A percentile compares a stretch with the other conserved stretches of the same genome.
phyloP scores from a whole-genome alignment of 148 eudicot species.

The Vaccinium vitisidaea region DNA sequence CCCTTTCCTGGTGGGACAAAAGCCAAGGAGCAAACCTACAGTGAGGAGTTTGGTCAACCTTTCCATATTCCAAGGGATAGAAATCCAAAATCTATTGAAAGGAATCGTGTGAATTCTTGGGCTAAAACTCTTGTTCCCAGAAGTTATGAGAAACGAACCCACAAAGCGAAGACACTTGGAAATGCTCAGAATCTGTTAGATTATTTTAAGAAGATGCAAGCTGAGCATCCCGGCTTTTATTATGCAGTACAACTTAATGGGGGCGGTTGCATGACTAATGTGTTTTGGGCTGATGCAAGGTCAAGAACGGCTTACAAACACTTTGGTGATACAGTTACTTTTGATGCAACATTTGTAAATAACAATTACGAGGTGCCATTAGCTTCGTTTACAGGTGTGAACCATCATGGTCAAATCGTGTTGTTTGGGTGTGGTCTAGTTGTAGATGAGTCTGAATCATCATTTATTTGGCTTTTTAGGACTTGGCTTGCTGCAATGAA shows the following conservation, averaged over 20 bases:
- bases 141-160: neutral
- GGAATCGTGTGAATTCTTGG: slow-evolving; percentile 20
- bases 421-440: slow-evolving; percentile 85
- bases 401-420: slow-evolving; percentile 84
- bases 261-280: slow-evolving; percentile 74
- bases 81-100: slow-evolving; percentile 36
- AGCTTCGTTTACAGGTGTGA: slow-evolving; percentile 84
- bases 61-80: slow-evolving; percentile 55
- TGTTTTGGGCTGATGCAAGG: slow-evolving; percentile 92
- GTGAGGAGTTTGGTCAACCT: neutral
- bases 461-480: slow-evolving; percentile 76
- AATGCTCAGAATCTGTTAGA: slow-evolving; percentile 88
- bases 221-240: slow-evolving; percentile 89
- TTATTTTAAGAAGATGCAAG: slow-evolving; percentile 89
- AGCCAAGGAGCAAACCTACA: slow-evolving; percentile 3
- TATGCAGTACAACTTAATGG: slow-evolving; percentile 91
- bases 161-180: slow-evolving; percentile 54
- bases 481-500: slow-evolving; percentile 87
- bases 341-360: slow-evolving; percentile 62
- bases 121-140: slow-evolving; percentile 7
- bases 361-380: slow-evolving; percentile 71
- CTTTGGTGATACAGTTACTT: slow-evolving; percentile 77
- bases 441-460: slow-evolving; percentile 85
- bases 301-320: slow-evolving; percentile 77
- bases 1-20: slow-evolving; percentile 51